A percentile compares a stretch with the other conserved stretches of the same genome.
phyloP scores from a whole-genome alignment of 2,329 filamentous ascomycete genomes.

The Bipolaris victoriae region DNA sequence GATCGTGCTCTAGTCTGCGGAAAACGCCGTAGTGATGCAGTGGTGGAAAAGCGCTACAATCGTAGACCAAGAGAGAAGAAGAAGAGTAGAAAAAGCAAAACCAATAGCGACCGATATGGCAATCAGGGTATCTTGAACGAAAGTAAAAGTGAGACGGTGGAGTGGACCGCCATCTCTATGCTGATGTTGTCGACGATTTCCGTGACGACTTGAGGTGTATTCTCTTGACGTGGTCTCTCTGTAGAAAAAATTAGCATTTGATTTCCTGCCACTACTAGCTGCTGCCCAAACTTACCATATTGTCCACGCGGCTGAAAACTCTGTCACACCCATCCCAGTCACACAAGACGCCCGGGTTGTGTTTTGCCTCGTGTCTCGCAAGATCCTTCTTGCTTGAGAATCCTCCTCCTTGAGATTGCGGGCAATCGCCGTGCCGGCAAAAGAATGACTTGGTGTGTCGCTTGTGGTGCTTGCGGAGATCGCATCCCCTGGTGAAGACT shows the following conservation, averaged over 20 bases:
- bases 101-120: slow-evolving; percentile 16
- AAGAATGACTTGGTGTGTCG: slow-evolving; percentile 67
- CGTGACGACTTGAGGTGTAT: slow-evolving; percentile 48
- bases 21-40: slow-evolving; percentile 34
- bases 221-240: slow-evolving; percentile 51
- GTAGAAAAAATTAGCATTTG: slow-evolving; percentile 25
- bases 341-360: slow-evolving; percentile 65
- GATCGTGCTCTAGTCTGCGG: slow-evolving; percentile 19
- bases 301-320: slow-evolving; percentile 66
- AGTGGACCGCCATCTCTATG: slow-evolving; percentile 4
- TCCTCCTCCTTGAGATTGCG: slow-evolving; percentile 61
- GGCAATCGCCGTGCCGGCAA: slow-evolving; percentile 64
- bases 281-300: slow-evolving; percentile 57
- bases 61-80: not conserved
- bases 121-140: slow-evolving; percentile 38
- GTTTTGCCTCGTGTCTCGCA: slow-evolving; percentile 66
- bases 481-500: slow-evolving; percentile 64
- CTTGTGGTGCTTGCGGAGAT: slow-evolving; percentile 68
- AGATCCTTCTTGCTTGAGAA: slow-evolving; percentile 70
- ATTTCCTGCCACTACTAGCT: not conserved
- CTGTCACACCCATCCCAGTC: slow-evolving; percentile 64
- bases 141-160: slow-evolving; percentile 24
- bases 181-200: slow-evolving; percentile 31
- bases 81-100: not conserved
- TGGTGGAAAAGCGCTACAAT: slow-evolving; percentile 10